Evolutionary conservation across 2,329 filamentous ascomycete genomes (phyloP).

Genomic region (Chaetomiaceae sp.): DNA sequence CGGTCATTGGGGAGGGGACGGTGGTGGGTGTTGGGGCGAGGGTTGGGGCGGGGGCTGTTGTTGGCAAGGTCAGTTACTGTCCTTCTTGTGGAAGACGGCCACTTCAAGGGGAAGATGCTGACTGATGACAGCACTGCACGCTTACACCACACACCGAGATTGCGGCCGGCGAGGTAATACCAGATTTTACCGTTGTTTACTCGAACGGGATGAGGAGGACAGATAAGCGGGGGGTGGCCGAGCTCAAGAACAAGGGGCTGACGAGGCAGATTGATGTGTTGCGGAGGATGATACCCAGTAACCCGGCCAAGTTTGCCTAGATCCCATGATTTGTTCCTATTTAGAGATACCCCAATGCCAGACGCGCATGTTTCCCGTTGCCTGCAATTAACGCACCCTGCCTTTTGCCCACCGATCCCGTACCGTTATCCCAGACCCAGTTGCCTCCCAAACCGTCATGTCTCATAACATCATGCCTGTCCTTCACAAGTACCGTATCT

Average conservation of each 20-base stretch:
- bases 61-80: constrained; percentile 53
- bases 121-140: constrained; percentile 56
- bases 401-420: too few relatives aligned
- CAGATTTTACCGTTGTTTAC: constrained; percentile 66
- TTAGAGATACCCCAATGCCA: constrained; percentile 9
- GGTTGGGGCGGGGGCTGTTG: constrained; percentile 55
- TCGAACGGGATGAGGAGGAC: constrained; percentile 55
- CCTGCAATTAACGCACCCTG: too few relatives aligned
- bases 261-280: constrained; percentile 65
- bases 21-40: constrained; percentile 55
- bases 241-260: constrained; percentile 60
- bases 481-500: constrained; percentile 62
- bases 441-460: not conserved
- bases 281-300: constrained; percentile 62
- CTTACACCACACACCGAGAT: constrained; percentile 62
- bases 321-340: constrained; percentile 19
- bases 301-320: constrained; percentile 48
- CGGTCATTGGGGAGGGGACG: constrained; percentile 57
- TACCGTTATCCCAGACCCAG: too few relatives aligned
- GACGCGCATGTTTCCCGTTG: not conserved
- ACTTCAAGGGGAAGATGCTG: not conserved
- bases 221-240: constrained; percentile 58
- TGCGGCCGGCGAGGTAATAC: constrained; percentile 52
- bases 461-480: too few relatives aligned
- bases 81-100: not conserved